These are phyloP conservation scores for Paramecium caudatum DNA, from an alignment of 73 alveolate genomes.

Conservation along the genomic window DNA sequence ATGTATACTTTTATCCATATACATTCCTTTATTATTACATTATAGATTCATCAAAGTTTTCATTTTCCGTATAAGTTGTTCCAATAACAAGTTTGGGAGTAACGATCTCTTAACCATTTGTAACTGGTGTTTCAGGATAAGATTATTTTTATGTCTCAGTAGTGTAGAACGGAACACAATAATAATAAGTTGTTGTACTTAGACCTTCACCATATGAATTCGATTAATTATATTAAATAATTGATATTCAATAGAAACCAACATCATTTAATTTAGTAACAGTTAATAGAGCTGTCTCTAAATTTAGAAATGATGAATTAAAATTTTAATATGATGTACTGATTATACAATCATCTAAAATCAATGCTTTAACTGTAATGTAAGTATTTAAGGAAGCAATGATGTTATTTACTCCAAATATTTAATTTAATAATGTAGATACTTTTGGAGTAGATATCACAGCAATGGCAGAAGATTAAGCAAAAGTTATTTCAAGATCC, in stretches of 20 bases:
- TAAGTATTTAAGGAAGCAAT: neutral
- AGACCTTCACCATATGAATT: neutral
- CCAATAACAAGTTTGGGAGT: neutral
- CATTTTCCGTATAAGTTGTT: too few species aligned
- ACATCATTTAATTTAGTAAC: neutral
- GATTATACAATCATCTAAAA: neutral
- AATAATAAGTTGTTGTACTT: neutral
- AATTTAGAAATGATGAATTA: neutral
- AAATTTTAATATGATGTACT: neutral
- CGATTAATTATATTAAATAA: neutral
- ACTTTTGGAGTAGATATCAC: neutral
- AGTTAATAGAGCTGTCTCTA: neutral
- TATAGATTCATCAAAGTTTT: too few species aligned
- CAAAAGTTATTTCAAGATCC: neutral
- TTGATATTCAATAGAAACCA: neutral
- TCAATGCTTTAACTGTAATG: neutral
- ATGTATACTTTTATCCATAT: neutral
- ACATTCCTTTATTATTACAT: neutral
- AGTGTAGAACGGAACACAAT: neutral
- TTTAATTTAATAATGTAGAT: neutral
- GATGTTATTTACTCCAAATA: conserved; percentile 5
- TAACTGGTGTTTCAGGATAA: neutral
- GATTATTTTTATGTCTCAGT: neutral
- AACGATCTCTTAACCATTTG: neutral
- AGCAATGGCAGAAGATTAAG: neutral